phyloP scores from a whole-genome alignment of 495 filamentous ascomycete species.

The Lentithecium fluviatile region DNA sequence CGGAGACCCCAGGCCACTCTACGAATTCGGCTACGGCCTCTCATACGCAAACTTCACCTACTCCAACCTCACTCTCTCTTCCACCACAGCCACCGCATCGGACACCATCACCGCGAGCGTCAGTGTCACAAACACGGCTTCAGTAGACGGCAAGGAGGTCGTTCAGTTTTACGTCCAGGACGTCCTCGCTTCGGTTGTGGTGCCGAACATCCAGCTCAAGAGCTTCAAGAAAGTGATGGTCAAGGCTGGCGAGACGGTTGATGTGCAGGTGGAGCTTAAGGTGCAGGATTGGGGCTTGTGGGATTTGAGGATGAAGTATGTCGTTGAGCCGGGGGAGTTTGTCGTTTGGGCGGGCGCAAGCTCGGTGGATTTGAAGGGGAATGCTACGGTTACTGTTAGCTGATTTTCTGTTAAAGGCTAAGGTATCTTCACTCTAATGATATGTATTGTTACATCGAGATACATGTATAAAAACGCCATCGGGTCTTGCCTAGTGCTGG shows the following conservation, averaged over 20 bases:
- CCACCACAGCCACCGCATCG: constrained; percentile 49
- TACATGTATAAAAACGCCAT: too few species aligned
- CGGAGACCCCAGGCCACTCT: constrained; percentile 55
- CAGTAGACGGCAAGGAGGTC: constrained; percentile 65
- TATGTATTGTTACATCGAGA: too few species aligned
- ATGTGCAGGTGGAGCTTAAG: constrained; percentile 63
- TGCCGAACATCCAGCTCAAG: constrained; percentile 75
- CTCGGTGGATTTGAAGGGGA: constrained; percentile 56
- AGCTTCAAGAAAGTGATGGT: constrained; percentile 77
- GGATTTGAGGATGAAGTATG: constrained; percentile 42
- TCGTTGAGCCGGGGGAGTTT: constrained; percentile 66
- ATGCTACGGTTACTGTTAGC: constrained; percentile 56
- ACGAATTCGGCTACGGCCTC: constrained; percentile 65
- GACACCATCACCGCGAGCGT: constrained; percentile 51
- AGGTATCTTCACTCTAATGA: too few species aligned
- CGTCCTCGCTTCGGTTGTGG: constrained; percentile 42
- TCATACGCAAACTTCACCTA: constrained; percentile 78
- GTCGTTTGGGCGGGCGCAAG: constrained; percentile 56
- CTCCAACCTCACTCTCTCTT: constrained; percentile 56
- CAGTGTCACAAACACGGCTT: constrained; percentile 67
- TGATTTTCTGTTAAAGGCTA: too few species aligned
- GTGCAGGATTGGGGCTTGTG: constrained; percentile 38
- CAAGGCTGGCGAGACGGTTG: constrained; percentile 65
- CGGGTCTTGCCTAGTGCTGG: too few species aligned
- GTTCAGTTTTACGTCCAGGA: constrained; percentile 74